Conservation (phyloP, 495 filamentous ascomycete species). For the Rusavskia elegans region DNA sequence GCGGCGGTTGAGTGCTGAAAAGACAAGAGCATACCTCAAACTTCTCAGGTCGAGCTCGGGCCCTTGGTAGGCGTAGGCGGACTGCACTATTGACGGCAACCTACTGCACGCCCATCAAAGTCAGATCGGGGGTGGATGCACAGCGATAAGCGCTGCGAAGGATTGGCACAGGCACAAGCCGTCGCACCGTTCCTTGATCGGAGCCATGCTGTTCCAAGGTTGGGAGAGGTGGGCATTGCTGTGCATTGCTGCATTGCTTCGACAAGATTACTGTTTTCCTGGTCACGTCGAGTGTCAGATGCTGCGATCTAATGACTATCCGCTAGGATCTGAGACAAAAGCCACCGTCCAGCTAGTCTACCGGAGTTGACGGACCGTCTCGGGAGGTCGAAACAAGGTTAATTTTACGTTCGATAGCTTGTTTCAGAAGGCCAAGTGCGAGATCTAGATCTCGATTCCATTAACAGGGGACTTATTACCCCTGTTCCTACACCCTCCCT, state of each 20-base stretch:
- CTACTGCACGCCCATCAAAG: background rate
- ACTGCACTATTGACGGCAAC: background rate
- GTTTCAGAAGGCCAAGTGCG: background rate
- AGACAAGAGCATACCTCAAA: background rate
- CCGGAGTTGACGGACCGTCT: background rate
- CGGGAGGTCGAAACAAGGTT: conserved; percentile 1
- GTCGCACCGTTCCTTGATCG: background rate
- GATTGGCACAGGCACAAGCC: background rate
- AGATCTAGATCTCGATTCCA: background rate
- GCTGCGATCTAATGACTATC: too few relatives aligned
- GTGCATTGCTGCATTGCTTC: too few relatives aligned
- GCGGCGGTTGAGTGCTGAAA: background rate
- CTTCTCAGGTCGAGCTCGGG: background rate
- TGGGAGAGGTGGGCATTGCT: background rate
- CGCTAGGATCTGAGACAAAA: too few relatives aligned
- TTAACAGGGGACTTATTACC: too few relatives aligned
- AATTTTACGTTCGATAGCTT: background rate
- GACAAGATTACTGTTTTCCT: too few relatives aligned
- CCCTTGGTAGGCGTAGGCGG: background rate
- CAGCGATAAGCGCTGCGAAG: background rate
- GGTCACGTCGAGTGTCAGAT: too few relatives aligned
- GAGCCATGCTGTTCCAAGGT: background rate
- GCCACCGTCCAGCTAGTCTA: too few relatives aligned
- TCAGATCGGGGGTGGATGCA: background rate
- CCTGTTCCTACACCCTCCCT: too few relatives aligned